Evolutionary conservation across 176 grass and related monocot genomes (phyloP).

Genomic region (Phyllostachys edulis): DNA sequence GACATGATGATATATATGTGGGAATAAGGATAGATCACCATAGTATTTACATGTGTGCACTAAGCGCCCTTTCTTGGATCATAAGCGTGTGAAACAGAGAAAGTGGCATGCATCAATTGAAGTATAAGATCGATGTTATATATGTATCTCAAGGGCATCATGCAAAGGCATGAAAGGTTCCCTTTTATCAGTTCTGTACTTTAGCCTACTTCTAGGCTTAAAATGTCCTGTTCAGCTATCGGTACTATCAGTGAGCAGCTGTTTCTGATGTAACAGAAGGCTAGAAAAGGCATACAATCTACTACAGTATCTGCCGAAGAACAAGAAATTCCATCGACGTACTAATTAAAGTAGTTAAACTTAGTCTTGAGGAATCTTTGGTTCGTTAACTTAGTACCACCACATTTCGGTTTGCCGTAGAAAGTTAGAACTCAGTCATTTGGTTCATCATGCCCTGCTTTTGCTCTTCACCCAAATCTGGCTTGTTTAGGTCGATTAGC

Average conservation of each 20-base stretch:
- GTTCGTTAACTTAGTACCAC: too few relatives aligned
- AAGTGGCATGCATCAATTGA: not conserved
- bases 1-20: too few relatives aligned
- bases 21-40: conserved; percentile 13
- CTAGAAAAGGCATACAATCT: too few relatives aligned
- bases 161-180: conserved; percentile 26
- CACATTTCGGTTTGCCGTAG: too few relatives aligned
- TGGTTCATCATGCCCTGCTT: too few relatives aligned
- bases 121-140: not conserved
- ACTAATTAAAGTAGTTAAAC: not conserved
- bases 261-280: not conserved
- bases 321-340: not conserved
- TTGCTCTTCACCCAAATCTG: too few relatives aligned
- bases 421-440: too few relatives aligned
- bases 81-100: not conserved
- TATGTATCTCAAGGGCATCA: not conserved
- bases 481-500: too few relatives aligned
- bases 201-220: not conserved
- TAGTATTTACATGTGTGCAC: not conserved
- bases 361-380: too few relatives aligned
- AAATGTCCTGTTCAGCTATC: not conserved
- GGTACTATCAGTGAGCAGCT: not conserved
- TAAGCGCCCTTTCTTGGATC: not conserved
- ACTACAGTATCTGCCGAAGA: too few relatives aligned
- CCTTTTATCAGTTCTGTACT: not conserved